Percentiles rank a stretch among this genome's conserved stretches.
Evolutionary conservation across 2,329 filamentous ascomycete species (phyloP).

Genomic region (Trichophyton schoenleinii): DNA sequence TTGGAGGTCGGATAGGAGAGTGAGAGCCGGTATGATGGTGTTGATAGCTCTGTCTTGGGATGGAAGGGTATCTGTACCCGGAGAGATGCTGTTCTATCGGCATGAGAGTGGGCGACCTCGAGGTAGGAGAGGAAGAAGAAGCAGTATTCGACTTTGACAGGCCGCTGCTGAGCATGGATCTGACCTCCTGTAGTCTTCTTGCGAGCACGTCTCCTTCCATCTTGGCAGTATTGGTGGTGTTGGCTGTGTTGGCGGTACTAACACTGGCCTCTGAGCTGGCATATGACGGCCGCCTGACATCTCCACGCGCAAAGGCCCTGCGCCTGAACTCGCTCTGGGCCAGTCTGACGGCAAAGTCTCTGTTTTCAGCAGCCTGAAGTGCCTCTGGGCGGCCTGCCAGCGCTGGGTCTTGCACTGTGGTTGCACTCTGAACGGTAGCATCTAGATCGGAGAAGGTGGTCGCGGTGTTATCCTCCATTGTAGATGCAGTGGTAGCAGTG

Average conservation of each 20-base stretch:
- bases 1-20: constrained; percentile 13
- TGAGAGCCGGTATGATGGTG: constrained; percentile 14
- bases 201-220: constrained; percentile 9
- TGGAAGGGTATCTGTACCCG: constrained; percentile 33
- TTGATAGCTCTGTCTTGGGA: constrained; percentile 27
- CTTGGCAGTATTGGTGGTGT: not conserved
- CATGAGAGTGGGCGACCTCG: not conserved
- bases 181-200: constrained; percentile 17
- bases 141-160: not conserved
- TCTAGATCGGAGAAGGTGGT: not conserved
- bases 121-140: not conserved
- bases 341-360: constrained; percentile 63
- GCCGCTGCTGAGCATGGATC: constrained; percentile 12
- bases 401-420: constrained; percentile 41
- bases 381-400: constrained; percentile 47
- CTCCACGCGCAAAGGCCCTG: constrained; percentile 31
- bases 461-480: not conserved
- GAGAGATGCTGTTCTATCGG: constrained; percentile 13
- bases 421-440: constrained; percentile 8
- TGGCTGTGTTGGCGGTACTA: too few species aligned
- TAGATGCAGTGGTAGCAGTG: constrained; percentile 14
- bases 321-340: constrained; percentile 60
- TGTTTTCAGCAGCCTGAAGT: constrained; percentile 57
- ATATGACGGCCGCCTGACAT: not conserved
- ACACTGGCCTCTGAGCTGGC: not conserved